Base-by-base conservation (phyloP, 331 rosid genomes). In the Prunus yedoensis region DNA sequence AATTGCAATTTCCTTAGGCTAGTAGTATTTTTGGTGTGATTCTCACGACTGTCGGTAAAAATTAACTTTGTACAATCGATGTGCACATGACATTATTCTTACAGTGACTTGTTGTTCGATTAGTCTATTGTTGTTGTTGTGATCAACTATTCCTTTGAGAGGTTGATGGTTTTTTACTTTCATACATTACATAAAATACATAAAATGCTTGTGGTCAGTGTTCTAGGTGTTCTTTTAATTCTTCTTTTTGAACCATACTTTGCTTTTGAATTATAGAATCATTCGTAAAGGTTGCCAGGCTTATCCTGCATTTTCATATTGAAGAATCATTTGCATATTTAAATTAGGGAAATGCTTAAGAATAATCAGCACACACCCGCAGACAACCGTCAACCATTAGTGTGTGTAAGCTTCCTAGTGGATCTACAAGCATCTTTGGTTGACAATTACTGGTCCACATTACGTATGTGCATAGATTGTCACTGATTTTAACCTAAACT, bases 11-110 rank as follows among this genome's bases (percentile, higher is more conserved):
- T 21, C 66, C 11, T 14, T n/a, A 38, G 9, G 9, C 43, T 1
- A 2, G 17, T 41, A 2, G 17, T 41, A 23, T 14, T 41, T 2
- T 58, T 43, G 56, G 15, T 9, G 20, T 41, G 12, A 5, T 13
- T 20, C 18, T 41, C 56, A 20, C 15, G 66, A 23, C 2, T 21
- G 25, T 21, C 66, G 0, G 54, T 57, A 38, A 52, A 5, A 70
- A 11, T 70, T 52, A 10, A 65, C 12, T 30, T 12, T 52, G 76
- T 57, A 56, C 35, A 56, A 21, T 71, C 66, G 15, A 25, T 3
- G 14, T 14, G 76, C 66, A 71, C 67, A 56, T 57, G 68, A 43
- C 54, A 41, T 38, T 41, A 65, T 65, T 38, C 51, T 16, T 65
- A 7, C 70, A 35, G 10, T 4, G 43, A 1, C 43, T 38, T 1